phyloP scores from a whole-genome alignment of 1,284 basidiomycete genomes.

The Exsudoporus floridanus region DNA sequence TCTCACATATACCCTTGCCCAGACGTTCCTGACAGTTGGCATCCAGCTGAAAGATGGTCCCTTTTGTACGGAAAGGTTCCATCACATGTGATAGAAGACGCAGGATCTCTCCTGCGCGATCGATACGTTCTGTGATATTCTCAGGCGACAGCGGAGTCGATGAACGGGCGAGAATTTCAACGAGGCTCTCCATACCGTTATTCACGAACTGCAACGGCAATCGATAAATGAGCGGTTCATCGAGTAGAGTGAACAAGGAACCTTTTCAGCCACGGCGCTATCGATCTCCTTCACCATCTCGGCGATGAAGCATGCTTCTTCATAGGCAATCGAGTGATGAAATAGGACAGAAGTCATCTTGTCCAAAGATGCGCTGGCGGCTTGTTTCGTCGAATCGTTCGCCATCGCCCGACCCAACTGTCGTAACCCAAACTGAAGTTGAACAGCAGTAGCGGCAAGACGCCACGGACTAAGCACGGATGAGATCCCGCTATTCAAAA shows the following conservation, averaged over 20 bases:
- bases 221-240: not conserved
- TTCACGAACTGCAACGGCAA: conserved; percentile 60
- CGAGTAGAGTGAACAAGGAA: conserved; percentile 24
- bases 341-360: conserved; percentile 65
- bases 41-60: conserved; percentile 49
- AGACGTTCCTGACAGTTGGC: conserved; percentile 55
- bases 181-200: conserved; percentile 66
- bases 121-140: conserved; percentile 42
- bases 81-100: conserved; percentile 68
- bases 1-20: conserved; percentile 45
- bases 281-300: conserved; percentile 73
- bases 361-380: conserved; percentile 57
- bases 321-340: conserved; percentile 65
- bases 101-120: conserved; percentile 63
- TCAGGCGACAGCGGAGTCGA: conserved; percentile 30
- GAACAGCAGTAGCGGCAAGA: conserved; percentile 72
- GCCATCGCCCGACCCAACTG: conserved; percentile 65
- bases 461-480: conserved; percentile 78
- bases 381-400: conserved; percentile 51
- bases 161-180: conserved; percentile 50
- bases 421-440: conserved; percentile 70
- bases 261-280: conserved; percentile 64
- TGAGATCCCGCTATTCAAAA: conserved; percentile 60
- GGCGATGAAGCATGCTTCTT: conserved; percentile 77
- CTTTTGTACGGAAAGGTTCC: conserved; percentile 55